These are phyloP conservation scores for Ogataea neopini DNA, from an alignment of 805 yeast genomes.

Conservation along the genomic window DNA sequence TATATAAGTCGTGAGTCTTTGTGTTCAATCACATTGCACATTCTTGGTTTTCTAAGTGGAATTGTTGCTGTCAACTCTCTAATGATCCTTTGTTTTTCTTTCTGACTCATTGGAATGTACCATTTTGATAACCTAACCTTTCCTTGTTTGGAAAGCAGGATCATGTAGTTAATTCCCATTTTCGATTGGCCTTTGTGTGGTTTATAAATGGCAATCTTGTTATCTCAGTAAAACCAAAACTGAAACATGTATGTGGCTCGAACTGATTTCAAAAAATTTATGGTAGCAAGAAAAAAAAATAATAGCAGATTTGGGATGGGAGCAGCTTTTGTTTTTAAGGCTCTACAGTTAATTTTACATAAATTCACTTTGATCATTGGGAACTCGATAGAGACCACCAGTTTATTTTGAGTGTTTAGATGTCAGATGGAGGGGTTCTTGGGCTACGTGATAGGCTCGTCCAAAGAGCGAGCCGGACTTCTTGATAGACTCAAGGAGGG, in stretches of 20 bases:
- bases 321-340: too few species aligned
- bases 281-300: not conserved
- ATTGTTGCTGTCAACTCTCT: conserved; percentile 86
- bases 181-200: not conserved
- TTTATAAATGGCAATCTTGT: not conserved
- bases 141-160: conserved; percentile 90
- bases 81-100: conserved; percentile 80
- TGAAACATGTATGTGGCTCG: conserved; percentile 1
- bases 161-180: conserved; percentile 78
- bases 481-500: conserved; percentile 11
- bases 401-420: not conserved
- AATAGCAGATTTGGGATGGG: conserved; percentile 2
- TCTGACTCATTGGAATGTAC: conserved; percentile 82
- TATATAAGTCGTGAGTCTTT: conserved; percentile 84
- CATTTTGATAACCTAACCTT: conserved; percentile 91
- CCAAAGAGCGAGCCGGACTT: conserved; percentile 15
- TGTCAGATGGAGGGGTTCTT: conserved; percentile 20
- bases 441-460: conserved; percentile 20
- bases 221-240: not conserved
- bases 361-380: too few species aligned
- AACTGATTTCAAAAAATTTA: not conserved
- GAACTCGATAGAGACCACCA: too few species aligned
- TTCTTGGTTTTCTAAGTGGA: conserved; percentile 81
- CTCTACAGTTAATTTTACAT: not conserved
- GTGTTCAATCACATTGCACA: conserved; percentile 93